Evolutionary conservation across 345 rosid genomes (phyloP), one percentile per base, ranked within the genome.

Genomic region (Eucalyptus coolabah): DNA sequence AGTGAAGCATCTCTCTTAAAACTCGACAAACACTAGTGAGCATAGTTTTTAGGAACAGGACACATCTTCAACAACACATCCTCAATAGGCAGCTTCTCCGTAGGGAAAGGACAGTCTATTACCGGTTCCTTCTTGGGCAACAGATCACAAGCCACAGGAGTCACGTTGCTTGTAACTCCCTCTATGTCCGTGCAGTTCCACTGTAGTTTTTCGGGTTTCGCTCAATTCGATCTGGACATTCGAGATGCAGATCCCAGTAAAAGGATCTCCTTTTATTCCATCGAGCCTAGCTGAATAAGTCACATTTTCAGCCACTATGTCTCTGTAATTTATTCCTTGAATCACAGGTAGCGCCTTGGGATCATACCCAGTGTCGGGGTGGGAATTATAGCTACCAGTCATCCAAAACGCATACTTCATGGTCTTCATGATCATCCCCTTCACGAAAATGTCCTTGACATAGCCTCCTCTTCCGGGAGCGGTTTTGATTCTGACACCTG

Each of bases 361-460:
- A 85, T 97, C 96, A 7, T 19, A 97, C 3, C 93, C 92, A 0
- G 92, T 88, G 85, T 96, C 96, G 2, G 99, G 96, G 83, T 97
- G 99, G n/a, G 90, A 60, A 13, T 89, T 89, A 86, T 96, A 97
- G 45, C 91, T 18, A 4, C 99, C 95, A 3, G 94, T 93, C 93
- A 96, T 95, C 99, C 98, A 96, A 89, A 96, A 96, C 40, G 94
- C 99, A 40, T 93, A 96, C 89, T 96, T 93, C 98, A 95, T 95
- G 7, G 96, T 95, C 65, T 92, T 90, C 93, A 96, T 90, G 3
- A 87, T 91, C 88, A 95, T 63, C 32, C 94, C 93, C 47, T 95
- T 90, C 6, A 92, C 97, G 77, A 89, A 96, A 42, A 97, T 94
- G 92, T 95, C 96, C 82, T 91, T 93, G 13, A 96, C 96, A 89